Percentiles rank a stretch among this genome's conserved stretches.
phyloP scores from a whole-genome alignment of 805 yeast species.

The Metschnikowia colocasiae region DNA sequence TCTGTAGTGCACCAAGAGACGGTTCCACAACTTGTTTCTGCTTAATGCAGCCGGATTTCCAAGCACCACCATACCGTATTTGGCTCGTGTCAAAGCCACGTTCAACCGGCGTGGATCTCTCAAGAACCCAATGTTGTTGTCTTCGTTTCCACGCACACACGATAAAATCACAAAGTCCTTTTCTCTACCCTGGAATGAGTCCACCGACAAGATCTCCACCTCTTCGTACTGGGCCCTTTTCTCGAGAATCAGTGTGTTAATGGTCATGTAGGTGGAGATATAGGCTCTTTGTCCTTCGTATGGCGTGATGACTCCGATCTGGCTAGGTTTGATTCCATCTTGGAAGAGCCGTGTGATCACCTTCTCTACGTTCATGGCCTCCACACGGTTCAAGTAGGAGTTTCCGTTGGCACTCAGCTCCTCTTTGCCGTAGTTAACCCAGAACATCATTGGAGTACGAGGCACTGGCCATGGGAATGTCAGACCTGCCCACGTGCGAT shows the following conservation, averaged over 20 bases:
- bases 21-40: conserved; percentile 72
- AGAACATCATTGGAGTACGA: conserved; percentile 90
- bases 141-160: conserved; percentile 44
- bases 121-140: conserved; percentile 40
- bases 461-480: conserved; percentile 90
- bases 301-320: conserved; percentile 88
- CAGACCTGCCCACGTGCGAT: conserved; percentile 52
- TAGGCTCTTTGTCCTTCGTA: conserved; percentile 92
- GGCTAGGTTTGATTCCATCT: conserved; percentile 69
- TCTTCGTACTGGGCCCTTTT: conserved; percentile 55
- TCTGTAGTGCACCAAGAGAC: conserved; percentile 69
- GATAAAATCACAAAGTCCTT: conserved; percentile 41
- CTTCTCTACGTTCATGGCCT: conserved; percentile 85
- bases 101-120: conserved; percentile 43
- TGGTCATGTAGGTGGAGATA: conserved; percentile 69
- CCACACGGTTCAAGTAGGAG: conserved; percentile 78
- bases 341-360: conserved; percentile 66
- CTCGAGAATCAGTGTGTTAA: conserved; percentile 48
- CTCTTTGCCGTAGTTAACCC: conserved; percentile 87
- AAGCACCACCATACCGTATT: conserved; percentile 46
- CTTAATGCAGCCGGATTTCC: conserved; percentile 83
- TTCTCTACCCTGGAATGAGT: conserved; percentile 44
- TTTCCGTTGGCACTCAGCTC: conserved; percentile 81
- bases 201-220: conserved; percentile 74
- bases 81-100: conserved; percentile 44